Evolutionary conservation across 306 rosid genomes (phyloP).

Genomic region (Lotus japonicus): DNA sequence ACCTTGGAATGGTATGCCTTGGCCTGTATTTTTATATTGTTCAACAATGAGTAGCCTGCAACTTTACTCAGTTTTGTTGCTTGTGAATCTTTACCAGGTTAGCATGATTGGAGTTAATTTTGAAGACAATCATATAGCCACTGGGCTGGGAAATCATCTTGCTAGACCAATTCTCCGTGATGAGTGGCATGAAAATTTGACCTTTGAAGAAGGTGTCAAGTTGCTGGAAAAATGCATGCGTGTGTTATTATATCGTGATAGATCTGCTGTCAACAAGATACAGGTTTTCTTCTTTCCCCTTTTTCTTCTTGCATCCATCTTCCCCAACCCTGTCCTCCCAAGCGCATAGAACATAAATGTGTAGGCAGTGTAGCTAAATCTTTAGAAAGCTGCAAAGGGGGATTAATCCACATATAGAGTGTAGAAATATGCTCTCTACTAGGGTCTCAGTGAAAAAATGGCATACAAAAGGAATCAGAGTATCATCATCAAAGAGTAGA

Average conservation of each 20-base stretch:
- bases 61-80: neutral
- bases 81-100: constrained; percentile 51
- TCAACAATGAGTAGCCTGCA: neutral
- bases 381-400: too few species aligned
- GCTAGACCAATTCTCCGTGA: constrained; percentile 97
- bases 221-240: constrained; percentile 96
- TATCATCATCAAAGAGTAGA: too few species aligned
- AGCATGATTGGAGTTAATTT: constrained; percentile 87
- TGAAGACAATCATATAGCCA: constrained; percentile 85
- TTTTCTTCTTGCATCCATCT: neutral
- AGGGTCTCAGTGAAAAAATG: too few species aligned
- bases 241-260: constrained; percentile 86
- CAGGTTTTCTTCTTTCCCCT: constrained; percentile 46
- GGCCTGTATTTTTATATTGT: neutral
- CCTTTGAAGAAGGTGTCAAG: constrained; percentile 86
- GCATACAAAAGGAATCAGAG: too few species aligned
- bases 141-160: constrained; percentile 96
- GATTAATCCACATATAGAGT: too few species aligned
- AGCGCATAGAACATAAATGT: too few species aligned
- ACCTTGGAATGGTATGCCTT: constrained; percentile 55
- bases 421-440: too few species aligned
- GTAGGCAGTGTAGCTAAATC: too few species aligned
- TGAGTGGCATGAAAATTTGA: constrained; percentile 85
- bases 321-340: too few species aligned
- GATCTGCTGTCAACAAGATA: constrained; percentile 54